phyloP scores from a whole-genome alignment of 148 eudicot species.

The Vaccinium vitisidaea region DNA sequence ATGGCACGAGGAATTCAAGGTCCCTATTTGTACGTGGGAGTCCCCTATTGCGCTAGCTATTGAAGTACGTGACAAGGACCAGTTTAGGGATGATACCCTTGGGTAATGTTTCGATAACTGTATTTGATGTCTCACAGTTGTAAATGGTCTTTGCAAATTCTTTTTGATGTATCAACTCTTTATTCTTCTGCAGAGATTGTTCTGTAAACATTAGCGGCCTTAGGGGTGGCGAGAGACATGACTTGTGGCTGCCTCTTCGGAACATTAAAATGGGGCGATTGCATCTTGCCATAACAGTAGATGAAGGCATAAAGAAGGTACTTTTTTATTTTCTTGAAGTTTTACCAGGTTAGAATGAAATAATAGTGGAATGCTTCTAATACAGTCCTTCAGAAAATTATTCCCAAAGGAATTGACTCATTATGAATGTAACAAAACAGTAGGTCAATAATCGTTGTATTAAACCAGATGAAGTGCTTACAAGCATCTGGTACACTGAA shows the following conservation, averaged over 20 bases:
- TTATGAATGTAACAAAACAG: background rate
- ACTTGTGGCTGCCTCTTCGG: conserved; percentile 80
- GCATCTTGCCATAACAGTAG: conserved; percentile 73
- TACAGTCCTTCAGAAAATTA: background rate
- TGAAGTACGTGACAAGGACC: conserved; percentile 90
- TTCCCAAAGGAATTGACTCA: background rate
- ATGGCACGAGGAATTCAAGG: conserved; percentile 90
- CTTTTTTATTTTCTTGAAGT: background rate
- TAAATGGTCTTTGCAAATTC: background rate
- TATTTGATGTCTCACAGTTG: background rate
- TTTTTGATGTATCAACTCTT: background rate
- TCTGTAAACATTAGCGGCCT: conserved; percentile 52
- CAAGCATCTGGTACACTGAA: background rate
- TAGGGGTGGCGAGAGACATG: conserved; percentile 83
- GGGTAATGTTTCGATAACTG: conserved; percentile 49
- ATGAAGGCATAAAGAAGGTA: conserved; percentile 62
- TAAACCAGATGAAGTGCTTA: background rate
- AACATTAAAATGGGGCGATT: conserved; percentile 75
- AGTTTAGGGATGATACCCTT: conserved; percentile 63
- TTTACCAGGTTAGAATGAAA: background rate
- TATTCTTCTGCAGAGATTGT: conserved; percentile 53
- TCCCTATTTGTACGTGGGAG: conserved; percentile 83
- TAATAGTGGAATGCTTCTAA: background rate
- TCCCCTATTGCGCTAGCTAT: conserved; percentile 53
- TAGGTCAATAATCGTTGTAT: background rate